Evolutionary conservation across 768 basidiomycete species (phyloP).

Genomic region (Russula abietina): DNA sequence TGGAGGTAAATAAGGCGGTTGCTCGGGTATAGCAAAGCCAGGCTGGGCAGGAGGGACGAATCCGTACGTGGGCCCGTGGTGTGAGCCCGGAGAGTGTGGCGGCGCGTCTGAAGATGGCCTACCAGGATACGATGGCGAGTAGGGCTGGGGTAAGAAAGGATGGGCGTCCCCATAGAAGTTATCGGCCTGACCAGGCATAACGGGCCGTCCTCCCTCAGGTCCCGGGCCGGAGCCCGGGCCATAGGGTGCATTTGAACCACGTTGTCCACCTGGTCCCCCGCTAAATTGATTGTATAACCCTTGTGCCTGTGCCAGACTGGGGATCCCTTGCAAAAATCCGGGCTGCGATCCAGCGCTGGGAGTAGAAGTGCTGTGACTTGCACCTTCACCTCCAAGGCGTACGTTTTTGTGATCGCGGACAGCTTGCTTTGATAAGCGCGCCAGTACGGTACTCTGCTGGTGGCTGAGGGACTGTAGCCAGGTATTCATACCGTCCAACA

Average conservation of each 20-base stretch:
- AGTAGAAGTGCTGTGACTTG: slow-evolving; percentile 45
- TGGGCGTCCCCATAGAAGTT: slow-evolving; percentile 9
- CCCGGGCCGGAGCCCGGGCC: neutral
- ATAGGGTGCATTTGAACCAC: slow-evolving; percentile 3
- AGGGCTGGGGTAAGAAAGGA: slow-evolving; percentile 6
- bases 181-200: neutral
- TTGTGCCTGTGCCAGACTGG: slow-evolving; percentile 42
- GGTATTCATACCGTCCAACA: slow-evolving; percentile 59
- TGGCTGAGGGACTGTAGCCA: slow-evolving; percentile 54
- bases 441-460: slow-evolving; percentile 44
- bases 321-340: slow-evolving; percentile 43
- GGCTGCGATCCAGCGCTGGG: slow-evolving; percentile 42
- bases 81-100: neutral
- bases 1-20: neutral
- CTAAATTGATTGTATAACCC: slow-evolving; percentile 32
- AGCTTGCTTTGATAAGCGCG: slow-evolving; percentile 55
- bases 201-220: neutral
- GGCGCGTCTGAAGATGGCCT: neutral
- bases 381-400: slow-evolving; percentile 49
- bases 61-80: neutral
- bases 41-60: slow-evolving; percentile 5
- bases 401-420: slow-evolving; percentile 72
- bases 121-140: slow-evolving; percentile 5
- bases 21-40: neutral
- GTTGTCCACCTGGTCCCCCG: slow-evolving; percentile 25